Base-by-base conservation (phyloP, 2,329 filamentous ascomycete species). In the Aspergillus arachidicola region DNA sequence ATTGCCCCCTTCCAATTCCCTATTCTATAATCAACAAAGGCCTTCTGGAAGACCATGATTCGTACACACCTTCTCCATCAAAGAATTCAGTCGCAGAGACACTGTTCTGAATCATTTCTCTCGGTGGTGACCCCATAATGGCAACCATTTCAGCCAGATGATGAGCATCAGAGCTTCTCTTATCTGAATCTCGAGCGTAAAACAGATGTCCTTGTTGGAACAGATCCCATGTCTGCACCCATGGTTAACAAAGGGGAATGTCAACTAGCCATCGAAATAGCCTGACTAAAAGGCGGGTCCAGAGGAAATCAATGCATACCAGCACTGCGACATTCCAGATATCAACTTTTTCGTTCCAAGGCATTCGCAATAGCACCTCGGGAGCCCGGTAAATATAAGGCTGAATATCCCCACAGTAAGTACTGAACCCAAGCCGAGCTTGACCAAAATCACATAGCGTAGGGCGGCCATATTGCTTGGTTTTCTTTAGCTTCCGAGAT, bases 371-470 rank as follows among this genome's bases (percentile, higher is more conserved):
- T 19, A 72, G 62, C 2, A 75, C 68, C 57, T 74, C 72, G 6
- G 71, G 73, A 2, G 72, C 69, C 43, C 73, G 57, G 63, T 74
- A 75, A 41, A 73, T 38, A 32, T 71, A 61, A 6, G 72, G 71
- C 62, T 70, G 66, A 26, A 72, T 70, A 23, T 68, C 60, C 26
- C 65, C 64, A 21, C 58, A 45, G 21, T 69, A 64, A 5, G 41
- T 26, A 14, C 67, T 59, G 5, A 5, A 6, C 1, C 65, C 68
- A 1, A 69, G 43, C 12, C 65, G 63, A 26, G 69, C 68, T 61
- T 71, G 64, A 3, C 73, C 72, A 61, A 76, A 72, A 16, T 16
- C 34, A 36, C 34, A 36, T 14, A 16, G 5, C 14, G 34, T 36
- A 36, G 34, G 34, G 1, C 14, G 34, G 4, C 34, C 34, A 36